Evolutionary conservation across 1,139 yeast species (phyloP), one percentile per base, ranked within the genome.

Genomic region (Geotrichum citri-aurantii): DNA sequence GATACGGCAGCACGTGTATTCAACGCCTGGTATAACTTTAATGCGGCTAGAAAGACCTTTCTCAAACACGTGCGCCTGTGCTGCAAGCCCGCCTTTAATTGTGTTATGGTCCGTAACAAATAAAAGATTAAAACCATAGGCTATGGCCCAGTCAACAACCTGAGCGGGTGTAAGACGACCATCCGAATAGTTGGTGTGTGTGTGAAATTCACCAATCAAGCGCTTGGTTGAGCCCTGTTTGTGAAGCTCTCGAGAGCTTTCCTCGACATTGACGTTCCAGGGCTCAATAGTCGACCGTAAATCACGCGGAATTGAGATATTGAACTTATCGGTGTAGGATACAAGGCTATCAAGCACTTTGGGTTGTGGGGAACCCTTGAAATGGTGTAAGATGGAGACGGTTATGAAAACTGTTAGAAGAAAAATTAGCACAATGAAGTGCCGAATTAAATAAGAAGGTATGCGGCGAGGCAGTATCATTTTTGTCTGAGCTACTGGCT

Each of bases 101-200:
- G 61, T 61, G 50, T 67, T 67, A 50, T 67, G 70, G 49, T 66
- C 70, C 4, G 70, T 66, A 23, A 66, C 68, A 51, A 65, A 64
- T 14, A 67, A 56, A 2, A 60, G 66, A 12, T 60, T 46, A 49
- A 66, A 64, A 8, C 69, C 70, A 54, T 67, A 67, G 4, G 69
- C 67, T 31, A 61, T 48, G 3, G 70, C 70, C 70, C 69, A 67
- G 57, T 65, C 66, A 21, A 67, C 69, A 23, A 65, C 57, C 57
- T 66, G 69, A 19, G 54, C 58, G 3, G 69, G 69, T 2, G 57
- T 56, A 50, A 67, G 55, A 10, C 58, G 50, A 10, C 69, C 69
- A 50, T 67, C 69, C 1, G 68, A 65, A 29, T 56, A 52, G 17
- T 63, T 64, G n/a, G 69, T 64, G 48, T 67, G 69, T 1, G 67